Conservation (phyloP, 1,139 yeast species). For the Nakaseomyces nivariensis region DNA sequence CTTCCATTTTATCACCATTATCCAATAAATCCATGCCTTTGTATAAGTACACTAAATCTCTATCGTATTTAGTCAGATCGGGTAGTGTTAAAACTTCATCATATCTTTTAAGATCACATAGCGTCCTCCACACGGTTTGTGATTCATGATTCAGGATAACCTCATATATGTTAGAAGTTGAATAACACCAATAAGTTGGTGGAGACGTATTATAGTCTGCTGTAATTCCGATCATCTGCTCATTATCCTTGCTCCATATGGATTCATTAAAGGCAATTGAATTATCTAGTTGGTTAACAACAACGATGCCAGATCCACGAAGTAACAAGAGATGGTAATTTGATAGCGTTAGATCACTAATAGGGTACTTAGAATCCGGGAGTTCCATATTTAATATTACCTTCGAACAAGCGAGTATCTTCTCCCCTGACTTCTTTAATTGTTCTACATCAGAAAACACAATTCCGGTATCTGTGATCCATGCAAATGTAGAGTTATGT, state of each 20-base stretch:
- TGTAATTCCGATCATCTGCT: conserved; percentile 44
- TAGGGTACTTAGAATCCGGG: conserved; percentile 28
- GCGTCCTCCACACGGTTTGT: conserved; percentile 64
- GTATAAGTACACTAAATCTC: conserved; percentile 47
- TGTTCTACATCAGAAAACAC: conserved; percentile 32
- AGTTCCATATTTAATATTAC: conserved; percentile 35
- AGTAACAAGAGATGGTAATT: conserved; percentile 45
- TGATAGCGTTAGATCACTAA: conserved; percentile 38
- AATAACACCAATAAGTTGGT: conserved; percentile 52
- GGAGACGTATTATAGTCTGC: conserved; percentile 43
- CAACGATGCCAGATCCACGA: conserved; percentile 34
- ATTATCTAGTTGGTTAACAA: conserved; percentile 44
- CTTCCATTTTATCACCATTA: conserved; percentile 33
- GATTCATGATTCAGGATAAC: conserved; percentile 61
- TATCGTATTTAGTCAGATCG: conserved; percentile 33
- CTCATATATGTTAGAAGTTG: conserved; percentile 48
- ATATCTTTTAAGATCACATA: conserved; percentile 51
- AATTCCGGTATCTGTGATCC: conserved; percentile 39
- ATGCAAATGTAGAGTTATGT: conserved; percentile 31
- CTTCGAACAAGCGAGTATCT: conserved; percentile 28
- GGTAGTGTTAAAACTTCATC: conserved; percentile 54
- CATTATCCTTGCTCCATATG: conserved; percentile 32
- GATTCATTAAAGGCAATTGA: conserved; percentile 36
- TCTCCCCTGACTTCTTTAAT: conserved; percentile 5
- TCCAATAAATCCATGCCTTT: conserved; percentile 52